Base-by-base conservation (phyloP, 2,329 filamentous ascomycete genomes). In the Microcyclosporella mali region DNA sequence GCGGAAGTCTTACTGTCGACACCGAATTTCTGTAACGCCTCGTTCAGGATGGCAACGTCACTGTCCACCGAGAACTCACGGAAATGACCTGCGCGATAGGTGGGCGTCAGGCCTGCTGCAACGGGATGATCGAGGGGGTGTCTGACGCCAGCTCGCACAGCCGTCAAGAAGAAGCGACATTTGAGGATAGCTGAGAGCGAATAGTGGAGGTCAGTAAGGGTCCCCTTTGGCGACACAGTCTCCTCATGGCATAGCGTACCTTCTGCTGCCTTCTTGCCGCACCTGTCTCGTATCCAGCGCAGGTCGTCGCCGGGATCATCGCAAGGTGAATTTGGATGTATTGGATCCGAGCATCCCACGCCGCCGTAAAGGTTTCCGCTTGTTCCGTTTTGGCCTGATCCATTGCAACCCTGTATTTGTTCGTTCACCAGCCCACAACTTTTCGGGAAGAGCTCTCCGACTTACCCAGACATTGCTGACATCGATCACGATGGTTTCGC, bases 11-110 rank as follows among this genome's bases (percentile, higher is more conserved):
- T 25, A 25, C 21, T 9, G 11, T 34, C 33, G 16, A 89, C 71
- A 50, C 87, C 84, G 78, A 89, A 85, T 63, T 85, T 85, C 59
- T 87, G 83, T 4, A 90, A 73, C 4, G 88, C 71, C 53, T 87
- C 80, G 2, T 88, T 71, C 1, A 84, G 83, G 4, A 74, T 77
- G 40, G 82, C 73, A 46, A 89, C 77, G 52, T 86, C 87, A 60
- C 78, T 78, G 34, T 77, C 72, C 63, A 88, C 86, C 7, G 78
- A 82, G 62, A 88, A 89, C 0, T 80, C 25, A 6, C 21, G 34
- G 11, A 21, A 17, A 1, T 50, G 36, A 15, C 47, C 37, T 3
- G 16, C 17, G 15, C 45, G 47, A 47, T 62, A 61, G 6, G 40
- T 50, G 2, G 59, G 48, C 2, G 55, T 59, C 8, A 62, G 43